Evolutionary conservation across 805 yeast genomes (phyloP), one percentile per base, ranked within the genome.

Genomic region (Ogataea sp.): DNA sequence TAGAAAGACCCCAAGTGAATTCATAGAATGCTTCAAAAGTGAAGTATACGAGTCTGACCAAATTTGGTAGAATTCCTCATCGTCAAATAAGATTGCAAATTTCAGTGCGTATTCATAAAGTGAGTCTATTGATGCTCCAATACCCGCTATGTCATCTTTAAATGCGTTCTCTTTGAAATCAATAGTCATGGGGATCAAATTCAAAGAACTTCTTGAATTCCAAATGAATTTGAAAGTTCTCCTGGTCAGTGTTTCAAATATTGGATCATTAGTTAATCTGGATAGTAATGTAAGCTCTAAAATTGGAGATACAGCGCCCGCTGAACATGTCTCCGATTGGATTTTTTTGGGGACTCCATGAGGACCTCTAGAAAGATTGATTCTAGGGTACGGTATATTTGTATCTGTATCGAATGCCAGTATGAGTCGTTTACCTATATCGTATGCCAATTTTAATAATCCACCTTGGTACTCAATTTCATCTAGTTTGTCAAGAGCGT

Each of bases 81-180:
- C 83, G 52, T 83, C 76, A 43, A 88, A 86, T 13, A 89, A 53
- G 10, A 89, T 71, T 2, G 88, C 65, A 17, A 80, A 78, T 54
- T 89, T 89, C 32, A 86, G 67, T 0, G 95, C 83, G 58, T 88
- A 85, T 53, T 89, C 97, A 55, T 81, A 89, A 52, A 85, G 85
- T 0, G 96, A 86, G 58, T 89, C 97, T 14, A 86, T 74, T 2
- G 95, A 83, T 0, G 97, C 97, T 2, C 97, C 97, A 9, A 84
- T 70, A 0, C 96, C 96, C 0, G 93, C 75, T 31, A 78, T 59
- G 0, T 70, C 55, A 40, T 81, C 81, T 31, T 66, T 59, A 76
- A 85, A 78, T 0, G 67, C 59, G 1, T 65, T 50, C 0, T 39
- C 20, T n/a, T 20, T 33, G 1, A 55, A 44, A 43, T 81, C 79